These are phyloP conservation scores for Hebeloma cylindrosporum DNA, from an alignment of 768 basidiomycete genomes.

Conservation along the genomic window DNA sequence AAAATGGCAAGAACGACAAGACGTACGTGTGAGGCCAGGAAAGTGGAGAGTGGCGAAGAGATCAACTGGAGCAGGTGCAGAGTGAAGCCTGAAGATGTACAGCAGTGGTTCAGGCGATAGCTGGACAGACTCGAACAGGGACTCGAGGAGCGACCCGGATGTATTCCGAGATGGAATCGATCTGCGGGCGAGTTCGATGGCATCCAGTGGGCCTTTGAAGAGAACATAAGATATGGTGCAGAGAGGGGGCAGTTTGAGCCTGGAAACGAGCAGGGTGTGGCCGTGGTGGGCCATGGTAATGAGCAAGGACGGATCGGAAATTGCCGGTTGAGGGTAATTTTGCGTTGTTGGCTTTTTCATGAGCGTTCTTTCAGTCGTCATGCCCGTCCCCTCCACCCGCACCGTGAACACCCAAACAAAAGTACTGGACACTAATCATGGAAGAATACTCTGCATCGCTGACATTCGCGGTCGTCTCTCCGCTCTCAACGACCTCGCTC, in stretches of 20 bases:
- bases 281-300: too few species aligned
- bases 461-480: slow-evolving; percentile 90
- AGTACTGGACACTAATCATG: slow-evolving; percentile 75
- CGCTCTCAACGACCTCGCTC: slow-evolving; percentile 85
- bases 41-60: slow-evolving; percentile 40
- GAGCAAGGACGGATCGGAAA: too few species aligned
- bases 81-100: slow-evolving; percentile 58
- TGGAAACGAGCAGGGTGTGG: slow-evolving; percentile 47
- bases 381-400: slow-evolving; percentile 53
- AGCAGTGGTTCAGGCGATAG: slow-evolving; percentile 45
- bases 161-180: slow-evolving; percentile 40
- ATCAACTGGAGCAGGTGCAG: slow-evolving; percentile 4
- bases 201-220: slow-evolving; percentile 38
- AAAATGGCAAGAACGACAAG: slow-evolving; percentile 6
- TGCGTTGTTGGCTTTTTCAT: slow-evolving; percentile 1
- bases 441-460: slow-evolving; percentile 91
- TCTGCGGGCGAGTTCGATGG: slow-evolving; percentile 58
- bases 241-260: slow-evolving; percentile 43
- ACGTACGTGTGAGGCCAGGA: slow-evolving; percentile 55
- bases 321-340: slow-evolving; percentile 2
- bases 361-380: slow-evolving; percentile 23
- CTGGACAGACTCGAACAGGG: slow-evolving; percentile 52
- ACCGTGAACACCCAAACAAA: slow-evolving; percentile 77
- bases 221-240: slow-evolving; percentile 46
- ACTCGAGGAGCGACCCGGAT: slow-evolving; percentile 41